Evolutionary conservation across 805 yeast species (phyloP), one percentile per base, ranked within the genome.

Genomic region (Suhomyces sp.): DNA sequence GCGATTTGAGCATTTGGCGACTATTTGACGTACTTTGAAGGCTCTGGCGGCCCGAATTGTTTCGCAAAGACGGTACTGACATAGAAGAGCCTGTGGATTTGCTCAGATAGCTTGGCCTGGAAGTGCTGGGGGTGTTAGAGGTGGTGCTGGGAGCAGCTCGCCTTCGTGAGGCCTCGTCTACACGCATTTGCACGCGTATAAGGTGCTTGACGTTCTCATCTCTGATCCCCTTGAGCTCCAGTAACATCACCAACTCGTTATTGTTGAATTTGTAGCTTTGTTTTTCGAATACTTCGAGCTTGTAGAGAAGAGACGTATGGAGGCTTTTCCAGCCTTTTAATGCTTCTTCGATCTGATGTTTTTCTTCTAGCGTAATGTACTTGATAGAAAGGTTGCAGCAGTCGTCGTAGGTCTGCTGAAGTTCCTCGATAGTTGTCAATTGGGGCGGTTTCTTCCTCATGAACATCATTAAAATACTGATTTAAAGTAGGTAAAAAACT

Each of bases 321-420:
- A 88, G 68, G 2, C 84, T 73, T 57, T 84, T 86, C 92, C 93
- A 87, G 2, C 92, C 92, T 54, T 79, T 81, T 19, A 86, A 68
- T 2, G 91, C 87, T 15, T 79, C 82, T 48, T 75, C 79, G 45
- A 76, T 66, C 19, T 79, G 75, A 33, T 77, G 73, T 17, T 73
- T 71, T 54, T 86, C 86, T 60, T 87, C 91, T 17, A 83, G 63
- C 3, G 82, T 74, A 48, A 84, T 62, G 65, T 85, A 82, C 55
- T 77, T 73, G 49, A 87, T 74, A 4, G 89, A 78, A 54, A 73
- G 75, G 60, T 81, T 81, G 48, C 89, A 87, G 48, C 82, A 75
- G 54, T 83, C 87, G 57, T 82, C 79, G 66, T 86, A 87, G 1
- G 86, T 66, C 48, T 80, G 84, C 46, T 83, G 77, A 22, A 87